Evolutionary conservation across 768 basidiomycete genomes (phyloP).

Genomic region (Tylopilus felleus): DNA sequence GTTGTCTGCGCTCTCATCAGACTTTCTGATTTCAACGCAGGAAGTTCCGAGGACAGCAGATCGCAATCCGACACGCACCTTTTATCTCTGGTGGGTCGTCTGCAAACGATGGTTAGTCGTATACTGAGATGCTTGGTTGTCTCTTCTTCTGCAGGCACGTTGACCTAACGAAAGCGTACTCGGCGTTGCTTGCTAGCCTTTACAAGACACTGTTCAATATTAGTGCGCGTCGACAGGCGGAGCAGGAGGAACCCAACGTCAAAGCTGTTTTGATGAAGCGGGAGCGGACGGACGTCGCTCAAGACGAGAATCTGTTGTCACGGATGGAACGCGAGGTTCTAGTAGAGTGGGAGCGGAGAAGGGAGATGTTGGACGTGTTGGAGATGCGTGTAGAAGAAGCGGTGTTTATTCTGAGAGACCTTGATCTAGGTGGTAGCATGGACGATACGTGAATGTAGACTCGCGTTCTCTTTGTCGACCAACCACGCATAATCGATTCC

Average conservation of each 20-base stretch:
- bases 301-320: constrained; percentile 66
- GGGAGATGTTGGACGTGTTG: constrained; percentile 71
- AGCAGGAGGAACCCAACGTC: constrained; percentile 62
- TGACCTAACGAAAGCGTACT: constrained; percentile 79
- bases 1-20: constrained; percentile 72
- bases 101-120: not conserved
- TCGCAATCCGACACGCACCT: constrained; percentile 82
- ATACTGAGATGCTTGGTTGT: not conserved
- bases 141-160: constrained; percentile 63
- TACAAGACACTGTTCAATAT: constrained; percentile 94
- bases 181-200: constrained; percentile 67
- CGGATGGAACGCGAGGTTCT: constrained; percentile 75
- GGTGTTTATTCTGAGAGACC: constrained; percentile 85
- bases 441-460: constrained; percentile 39
- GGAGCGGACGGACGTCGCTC: constrained; percentile 79
- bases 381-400: constrained; percentile 86
- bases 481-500: too few species aligned
- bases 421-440: constrained; percentile 47
- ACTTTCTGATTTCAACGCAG: constrained; percentile 85
- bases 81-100: constrained; percentile 78
- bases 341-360: constrained; percentile 67
- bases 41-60: constrained; percentile 91
- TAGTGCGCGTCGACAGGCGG: constrained; percentile 64
- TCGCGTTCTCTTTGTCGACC: not conserved
- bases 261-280: constrained; percentile 77